A percentile compares a stretch with the other conserved stretches of the same genome.
These are phyloP conservation scores for Blastomyces emzantsi DNA, from an alignment of 2,329 filamentous ascomycete genomes.

Conservation along the genomic window DNA sequence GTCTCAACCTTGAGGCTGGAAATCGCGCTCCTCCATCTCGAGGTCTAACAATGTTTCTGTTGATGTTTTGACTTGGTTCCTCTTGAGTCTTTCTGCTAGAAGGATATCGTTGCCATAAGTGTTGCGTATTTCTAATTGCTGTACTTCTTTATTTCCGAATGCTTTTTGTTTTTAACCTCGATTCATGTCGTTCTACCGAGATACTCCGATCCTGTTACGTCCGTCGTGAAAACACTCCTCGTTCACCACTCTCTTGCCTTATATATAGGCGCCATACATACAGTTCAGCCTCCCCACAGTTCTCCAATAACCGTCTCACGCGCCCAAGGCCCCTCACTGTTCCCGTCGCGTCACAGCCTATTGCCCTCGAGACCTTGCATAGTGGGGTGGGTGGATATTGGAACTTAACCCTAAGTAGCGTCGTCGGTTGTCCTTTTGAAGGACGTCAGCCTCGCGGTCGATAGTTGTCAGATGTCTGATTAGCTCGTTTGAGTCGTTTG, in stretches of 20 bases:
- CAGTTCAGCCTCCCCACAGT: slow-evolving; percentile 65
- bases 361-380: slow-evolving; percentile 35
- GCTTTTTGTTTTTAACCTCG: slow-evolving; percentile 13
- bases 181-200: background rate
- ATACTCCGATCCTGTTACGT: background rate
- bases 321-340: slow-evolving; percentile 40
- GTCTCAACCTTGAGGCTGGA: background rate
- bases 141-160: slow-evolving; percentile 6
- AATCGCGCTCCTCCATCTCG: background rate
- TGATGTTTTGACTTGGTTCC: background rate
- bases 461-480: slow-evolving; percentile 61
- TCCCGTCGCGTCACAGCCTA: slow-evolving; percentile 50
- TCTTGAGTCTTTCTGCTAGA: slow-evolving; percentile 3
- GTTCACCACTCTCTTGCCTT: slow-evolving; percentile 33
- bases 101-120: background rate
- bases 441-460: slow-evolving; percentile 55
- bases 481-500: slow-evolving; percentile 43
- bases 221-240: slow-evolving; percentile 18
- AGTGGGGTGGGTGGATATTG: slow-evolving; percentile 55
- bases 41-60: background rate
- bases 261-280: slow-evolving; percentile 16
- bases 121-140: slow-evolving; percentile 1
- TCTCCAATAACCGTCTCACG: slow-evolving; percentile 64
- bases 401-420: slow-evolving; percentile 94
- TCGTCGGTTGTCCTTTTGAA: slow-evolving; percentile 50